Conservation (phyloP, 208 protist genomes). For the Herpetomonas muscarum region DNA sequence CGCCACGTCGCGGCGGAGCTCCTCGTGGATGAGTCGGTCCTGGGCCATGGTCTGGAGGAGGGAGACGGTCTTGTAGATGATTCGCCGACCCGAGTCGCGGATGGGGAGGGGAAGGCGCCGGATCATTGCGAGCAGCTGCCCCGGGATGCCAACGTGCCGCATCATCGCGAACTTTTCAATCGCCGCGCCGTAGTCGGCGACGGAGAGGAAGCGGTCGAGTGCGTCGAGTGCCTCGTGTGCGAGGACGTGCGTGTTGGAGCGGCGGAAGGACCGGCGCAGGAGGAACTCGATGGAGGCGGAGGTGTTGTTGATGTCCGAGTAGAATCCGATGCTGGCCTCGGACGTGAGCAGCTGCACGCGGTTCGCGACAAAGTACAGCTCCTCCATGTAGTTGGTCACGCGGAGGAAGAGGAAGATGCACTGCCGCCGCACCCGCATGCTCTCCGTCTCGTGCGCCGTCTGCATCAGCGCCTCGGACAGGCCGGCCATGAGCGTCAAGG, state of each 20-base stretch:
- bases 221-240: conserved; percentile 22
- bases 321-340: conserved; percentile 29
- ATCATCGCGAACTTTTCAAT: conserved; percentile 51
- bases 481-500: conserved; percentile 16
- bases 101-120: conserved; percentile 26
- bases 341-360: conserved; percentile 49
- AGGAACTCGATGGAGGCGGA: conserved; percentile 18
- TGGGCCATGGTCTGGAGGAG: conserved; percentile 23
- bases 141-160: conserved; percentile 24
- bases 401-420: conserved; percentile 34
- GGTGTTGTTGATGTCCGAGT: conserved; percentile 22
- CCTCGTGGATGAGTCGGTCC: conserved; percentile 6
- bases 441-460: conserved; percentile 21
- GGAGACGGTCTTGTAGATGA: conserved; percentile 17
- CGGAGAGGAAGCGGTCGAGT: conserved; percentile 24
- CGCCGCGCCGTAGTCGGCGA: conserved; percentile 9
- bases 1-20: conserved; percentile 18
- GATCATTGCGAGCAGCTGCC: conserved; percentile 27
- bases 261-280: conserved; percentile 21
- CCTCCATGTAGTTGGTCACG: conserved; percentile 28
- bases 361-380: conserved; percentile 22
- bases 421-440: conserved; percentile 26
- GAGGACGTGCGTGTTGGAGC: conserved; percentile 26
- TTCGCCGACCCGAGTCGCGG: conserved; percentile 9
- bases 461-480: conserved; percentile 29